Conservation (phyloP, 371 early-diverging fungal species). For the Haplosporangium sp. region DNA sequence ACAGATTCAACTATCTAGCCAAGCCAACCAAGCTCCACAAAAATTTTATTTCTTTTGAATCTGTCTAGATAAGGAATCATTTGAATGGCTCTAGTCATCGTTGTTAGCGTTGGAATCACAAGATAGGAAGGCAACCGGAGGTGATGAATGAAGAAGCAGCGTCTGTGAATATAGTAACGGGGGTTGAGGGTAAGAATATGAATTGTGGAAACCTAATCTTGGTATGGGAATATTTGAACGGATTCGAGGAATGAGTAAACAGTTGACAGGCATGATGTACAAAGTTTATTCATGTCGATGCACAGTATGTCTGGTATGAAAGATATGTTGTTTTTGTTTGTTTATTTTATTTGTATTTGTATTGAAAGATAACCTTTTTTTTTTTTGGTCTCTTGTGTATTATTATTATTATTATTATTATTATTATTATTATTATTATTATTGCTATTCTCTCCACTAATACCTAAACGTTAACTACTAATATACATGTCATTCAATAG, state of each 20-base stretch:
- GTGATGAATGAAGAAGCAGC: background rate
- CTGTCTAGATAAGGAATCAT: conserved; percentile 79
- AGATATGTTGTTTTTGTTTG: background rate
- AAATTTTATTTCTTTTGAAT: conserved; percentile 88
- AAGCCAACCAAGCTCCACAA: conserved; percentile 69
- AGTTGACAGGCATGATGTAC: conserved; percentile 48
- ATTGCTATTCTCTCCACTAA: too few species aligned
- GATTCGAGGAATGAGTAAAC: conserved; percentile 58
- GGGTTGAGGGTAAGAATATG: background rate
- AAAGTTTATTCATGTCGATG: conserved; percentile 30
- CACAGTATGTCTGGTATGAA: conserved; percentile 33
- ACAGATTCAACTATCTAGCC: conserved; percentile 57
- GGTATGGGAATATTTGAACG: conserved; percentile 48
- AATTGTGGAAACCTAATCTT: background rate
- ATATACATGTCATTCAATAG: background rate
- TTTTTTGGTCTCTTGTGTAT: too few species aligned
- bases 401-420: too few species aligned
- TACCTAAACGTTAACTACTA: too few species aligned
- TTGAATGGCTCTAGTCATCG: conserved; percentile 83
- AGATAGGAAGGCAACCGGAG: conserved; percentile 46
- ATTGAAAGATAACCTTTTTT: too few species aligned
- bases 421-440: too few species aligned
- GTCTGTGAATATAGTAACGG: background rate
- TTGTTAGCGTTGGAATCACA: conserved; percentile 74
- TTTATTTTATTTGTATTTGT: too few species aligned